These are phyloP conservation scores for Penicillium verrucosum DNA, from an alignment of 2,329 filamentous ascomycete genomes.

Conservation along the genomic window DNA sequence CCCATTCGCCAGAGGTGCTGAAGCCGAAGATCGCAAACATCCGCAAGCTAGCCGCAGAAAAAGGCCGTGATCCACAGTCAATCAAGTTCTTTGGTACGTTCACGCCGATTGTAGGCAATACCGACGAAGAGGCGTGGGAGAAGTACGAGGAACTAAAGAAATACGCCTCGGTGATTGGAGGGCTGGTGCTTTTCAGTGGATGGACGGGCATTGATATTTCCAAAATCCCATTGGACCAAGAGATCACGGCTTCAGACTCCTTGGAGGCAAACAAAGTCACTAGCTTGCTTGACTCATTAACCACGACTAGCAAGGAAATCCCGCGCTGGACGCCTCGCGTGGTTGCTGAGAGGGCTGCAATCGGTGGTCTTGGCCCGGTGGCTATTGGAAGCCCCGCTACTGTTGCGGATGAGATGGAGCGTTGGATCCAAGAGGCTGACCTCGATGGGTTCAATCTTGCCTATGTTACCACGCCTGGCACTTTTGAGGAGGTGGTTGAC, in stretches of 20 bases:
- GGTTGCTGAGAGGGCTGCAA: conserved; percentile 47
- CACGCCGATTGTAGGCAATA: conserved; percentile 50
- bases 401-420: conserved; percentile 49
- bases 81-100: conserved; percentile 57
- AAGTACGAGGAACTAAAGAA: conserved; percentile 53
- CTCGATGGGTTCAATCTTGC: conserved; percentile 45
- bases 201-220: conserved; percentile 62
- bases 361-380: conserved; percentile 51
- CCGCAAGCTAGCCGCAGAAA: conserved; percentile 48
- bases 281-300: conserved; percentile 50
- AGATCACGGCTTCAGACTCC: conserved; percentile 54
- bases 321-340: conserved; percentile 47
- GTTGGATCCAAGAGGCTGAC: conserved; percentile 46
- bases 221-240: conserved; percentile 56
- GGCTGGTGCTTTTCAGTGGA: conserved; percentile 55
- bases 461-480: conserved; percentile 52
- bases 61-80: conserved; percentile 55
- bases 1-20: conserved; percentile 51
- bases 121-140: conserved; percentile 52
- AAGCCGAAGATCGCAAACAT: conserved; percentile 53
- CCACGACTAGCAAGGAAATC: conserved; percentile 49
- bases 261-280: conserved; percentile 53
- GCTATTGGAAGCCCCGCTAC: conserved; percentile 46
- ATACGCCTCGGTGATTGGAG: conserved; percentile 54
- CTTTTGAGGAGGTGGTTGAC: conserved; percentile 53